Conservation (phyloP, 2,329 filamentous ascomycete species). For the Thermothelomyces thermophilus region DNA sequence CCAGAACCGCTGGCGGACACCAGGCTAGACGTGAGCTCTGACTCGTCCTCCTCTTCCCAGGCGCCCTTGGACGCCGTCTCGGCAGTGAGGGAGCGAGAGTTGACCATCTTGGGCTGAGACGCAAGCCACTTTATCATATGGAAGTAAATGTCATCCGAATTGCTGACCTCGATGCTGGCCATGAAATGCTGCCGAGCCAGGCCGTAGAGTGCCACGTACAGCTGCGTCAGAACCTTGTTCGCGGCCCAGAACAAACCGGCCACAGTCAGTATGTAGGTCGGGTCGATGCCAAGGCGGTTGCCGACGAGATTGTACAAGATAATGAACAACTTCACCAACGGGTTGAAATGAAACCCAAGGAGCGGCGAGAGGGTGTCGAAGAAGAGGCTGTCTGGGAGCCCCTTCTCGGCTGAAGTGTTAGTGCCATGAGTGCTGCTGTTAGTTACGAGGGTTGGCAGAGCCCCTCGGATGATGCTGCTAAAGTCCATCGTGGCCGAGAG, state of each 20-base stretch:
- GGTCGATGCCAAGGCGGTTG: conserved; percentile 42
- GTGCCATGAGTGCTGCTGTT: conserved; percentile 20
- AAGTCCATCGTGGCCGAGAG: conserved; percentile 24
- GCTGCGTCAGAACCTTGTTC: conserved; percentile 34
- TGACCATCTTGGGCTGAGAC: conserved; percentile 43
- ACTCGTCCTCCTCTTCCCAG: conserved; percentile 50
- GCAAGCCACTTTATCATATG: conserved; percentile 55
- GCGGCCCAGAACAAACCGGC: conserved; percentile 43
- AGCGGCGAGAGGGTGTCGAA: conserved; percentile 41
- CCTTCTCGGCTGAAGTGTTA: conserved; percentile 16
- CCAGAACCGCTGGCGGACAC: conserved; percentile 36
- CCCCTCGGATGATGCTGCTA: conserved; percentile 19
- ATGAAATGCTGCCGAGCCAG: conserved; percentile 42
- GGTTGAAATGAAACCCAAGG: conserved; percentile 37
- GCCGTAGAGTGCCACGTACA: conserved; percentile 27
- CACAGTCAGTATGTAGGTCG: conserved; percentile 40
- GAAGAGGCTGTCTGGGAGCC: conserved; percentile 29
- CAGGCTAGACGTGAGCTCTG: conserved; percentile 33
- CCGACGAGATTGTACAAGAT: conserved; percentile 42
- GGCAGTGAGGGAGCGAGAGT: conserved; percentile 47
- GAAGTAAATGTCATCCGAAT: conserved; percentile 50
- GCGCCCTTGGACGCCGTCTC: conserved; percentile 49
- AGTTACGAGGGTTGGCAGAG: conserved; percentile 21
- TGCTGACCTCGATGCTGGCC: conserved; percentile 46
- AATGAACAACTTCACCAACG: conserved; percentile 35